phyloP scores from a whole-genome alignment of 169 alveolate species.

The Plasmodium vinckei region DNA sequence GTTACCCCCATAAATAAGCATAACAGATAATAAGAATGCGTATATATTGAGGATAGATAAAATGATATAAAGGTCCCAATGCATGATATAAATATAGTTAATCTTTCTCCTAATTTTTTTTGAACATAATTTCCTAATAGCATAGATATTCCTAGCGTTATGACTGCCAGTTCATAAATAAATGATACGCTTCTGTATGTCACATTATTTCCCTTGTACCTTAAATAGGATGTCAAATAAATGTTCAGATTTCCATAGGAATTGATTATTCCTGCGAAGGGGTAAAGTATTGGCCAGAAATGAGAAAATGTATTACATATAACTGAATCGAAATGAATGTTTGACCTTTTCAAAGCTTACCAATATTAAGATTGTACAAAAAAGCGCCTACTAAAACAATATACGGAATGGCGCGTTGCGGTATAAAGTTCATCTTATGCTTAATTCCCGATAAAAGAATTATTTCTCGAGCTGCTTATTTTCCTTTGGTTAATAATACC shows the following conservation, averaged over 20 bases:
- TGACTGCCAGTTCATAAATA: slow-evolving; percentile 40
- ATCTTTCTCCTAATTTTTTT: slow-evolving; percentile 35
- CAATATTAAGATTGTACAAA: slow-evolving; percentile 55
- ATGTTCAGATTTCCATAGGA: slow-evolving; percentile 70
- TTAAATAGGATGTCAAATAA: slow-evolving; percentile 59
- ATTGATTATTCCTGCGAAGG: slow-evolving; percentile 33
- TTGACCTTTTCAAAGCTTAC: neutral
- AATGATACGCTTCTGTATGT: slow-evolving; percentile 50
- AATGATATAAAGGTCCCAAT: slow-evolving; percentile 31
- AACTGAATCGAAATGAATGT: too few relatives aligned
- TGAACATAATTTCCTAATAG: slow-evolving; percentile 52
- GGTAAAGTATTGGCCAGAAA: neutral
- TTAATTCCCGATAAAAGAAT: neutral
- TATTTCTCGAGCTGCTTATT: too few relatives aligned
- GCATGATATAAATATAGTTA: slow-evolving; percentile 26
- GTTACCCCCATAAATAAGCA: slow-evolving; percentile 49
- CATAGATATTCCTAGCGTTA: slow-evolving; percentile 47
- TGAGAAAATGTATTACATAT: too few relatives aligned
- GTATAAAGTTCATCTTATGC: neutral
- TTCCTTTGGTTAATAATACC: too few relatives aligned
- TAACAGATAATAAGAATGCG: slow-evolving; percentile 48
- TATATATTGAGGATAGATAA: slow-evolving; percentile 51
- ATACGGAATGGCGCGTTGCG: slow-evolving; percentile 29
- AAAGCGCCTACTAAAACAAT: slow-evolving; percentile 62
- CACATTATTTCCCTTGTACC: slow-evolving; percentile 52